A percentile compares a stretch with the other conserved stretches of the same genome.
phyloP scores from a whole-genome alignment of 2,329 filamentous ascomycete genomes.

The Cadophora luteo-olivacea region DNA sequence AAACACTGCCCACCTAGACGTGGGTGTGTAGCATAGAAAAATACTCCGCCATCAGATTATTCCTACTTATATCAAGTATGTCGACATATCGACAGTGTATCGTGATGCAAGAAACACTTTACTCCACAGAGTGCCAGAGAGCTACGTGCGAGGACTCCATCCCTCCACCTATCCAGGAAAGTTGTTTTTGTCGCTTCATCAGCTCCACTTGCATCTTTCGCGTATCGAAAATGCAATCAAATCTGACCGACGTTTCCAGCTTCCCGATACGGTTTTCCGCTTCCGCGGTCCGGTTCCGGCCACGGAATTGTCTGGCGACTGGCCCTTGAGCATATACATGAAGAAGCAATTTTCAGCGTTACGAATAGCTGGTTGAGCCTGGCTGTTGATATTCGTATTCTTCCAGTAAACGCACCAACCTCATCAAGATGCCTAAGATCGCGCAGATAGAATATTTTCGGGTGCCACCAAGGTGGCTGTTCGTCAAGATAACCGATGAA shows the following conservation, averaged over 20 bases:
- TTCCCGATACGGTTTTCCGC: background rate
- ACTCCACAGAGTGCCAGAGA: too few species aligned
- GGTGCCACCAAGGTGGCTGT: constrained; percentile 78
- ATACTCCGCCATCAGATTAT: background rate
- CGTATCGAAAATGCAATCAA: too few species aligned
- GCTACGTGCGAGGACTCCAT: too few species aligned
- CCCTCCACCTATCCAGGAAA: too few species aligned
- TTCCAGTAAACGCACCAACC: too few species aligned
- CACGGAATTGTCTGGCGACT: background rate
- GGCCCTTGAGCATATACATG: background rate
- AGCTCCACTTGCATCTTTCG: too few species aligned
- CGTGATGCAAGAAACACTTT: too few species aligned
- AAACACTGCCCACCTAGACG: background rate
- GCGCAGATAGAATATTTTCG: constrained; percentile 74
- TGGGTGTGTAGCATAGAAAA: background rate
- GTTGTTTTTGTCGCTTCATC: too few species aligned
- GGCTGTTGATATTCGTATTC: too few species aligned
- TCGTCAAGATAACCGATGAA: constrained; percentile 77
- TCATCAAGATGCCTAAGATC: constrained; percentile 59
- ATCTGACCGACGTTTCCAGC: too few species aligned
- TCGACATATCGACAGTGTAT: too few species aligned
- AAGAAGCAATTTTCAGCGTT: background rate
- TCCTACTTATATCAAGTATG: too few species aligned
- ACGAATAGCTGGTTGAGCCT: background rate
- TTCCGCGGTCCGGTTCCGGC: background rate